A percentile compares a stretch with the other conserved stretches of the same genome.
These are phyloP conservation scores for Elongisporangium anandrum DNA, from an alignment of 352 stramenopile genomes.

Conservation along the genomic window DNA sequence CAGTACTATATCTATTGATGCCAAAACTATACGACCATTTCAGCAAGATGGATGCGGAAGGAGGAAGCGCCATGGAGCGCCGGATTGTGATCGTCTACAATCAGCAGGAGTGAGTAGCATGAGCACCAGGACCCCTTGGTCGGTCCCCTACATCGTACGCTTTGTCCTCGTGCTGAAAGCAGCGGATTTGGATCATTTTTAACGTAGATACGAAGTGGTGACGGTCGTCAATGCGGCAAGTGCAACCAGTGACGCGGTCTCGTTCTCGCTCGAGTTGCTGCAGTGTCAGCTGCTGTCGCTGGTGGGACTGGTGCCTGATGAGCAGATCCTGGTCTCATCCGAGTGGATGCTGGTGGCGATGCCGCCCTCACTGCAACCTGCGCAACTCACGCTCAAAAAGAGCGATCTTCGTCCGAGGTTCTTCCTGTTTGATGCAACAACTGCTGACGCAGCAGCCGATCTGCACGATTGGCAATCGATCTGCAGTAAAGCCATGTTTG, in stretches of 20 bases:
- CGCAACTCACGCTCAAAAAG: neutral
- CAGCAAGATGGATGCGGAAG: slow-evolving; percentile 1
- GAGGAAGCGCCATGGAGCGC: slow-evolving; percentile 10
- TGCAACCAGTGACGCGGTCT: neutral
- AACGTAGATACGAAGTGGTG: slow-evolving; percentile 3
- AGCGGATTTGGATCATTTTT: neutral
- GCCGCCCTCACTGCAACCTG: slow-evolving; percentile 3
- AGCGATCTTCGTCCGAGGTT: slow-evolving; percentile 22
- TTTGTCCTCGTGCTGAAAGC: neutral
- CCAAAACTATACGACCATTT: neutral
- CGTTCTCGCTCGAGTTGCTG: slow-evolving; percentile 47
- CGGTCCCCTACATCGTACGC: neutral
- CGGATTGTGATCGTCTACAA: slow-evolving; percentile 45
- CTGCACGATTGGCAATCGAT: slow-evolving; percentile 50
- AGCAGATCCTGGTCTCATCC: slow-evolving; percentile 52
- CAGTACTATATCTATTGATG: neutral
- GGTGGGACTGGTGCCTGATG: slow-evolving; percentile 41
- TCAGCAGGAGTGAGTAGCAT: slow-evolving; percentile 46
- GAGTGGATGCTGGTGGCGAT: slow-evolving; percentile 31
- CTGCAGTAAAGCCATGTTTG: slow-evolving; percentile 58
- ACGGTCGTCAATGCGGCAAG: slow-evolving; percentile 1
- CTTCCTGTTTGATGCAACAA: slow-evolving; percentile 26
- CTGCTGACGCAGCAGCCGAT: slow-evolving; percentile 3
- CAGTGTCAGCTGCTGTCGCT: slow-evolving; percentile 74
- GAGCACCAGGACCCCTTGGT: neutral